Percentiles rank a stretch among this genome's conserved stretches.
These are phyloP conservation scores for Aureobasidium sp. DNA, from an alignment of 2,329 filamentous ascomycete species.

Conservation along the genomic window DNA sequence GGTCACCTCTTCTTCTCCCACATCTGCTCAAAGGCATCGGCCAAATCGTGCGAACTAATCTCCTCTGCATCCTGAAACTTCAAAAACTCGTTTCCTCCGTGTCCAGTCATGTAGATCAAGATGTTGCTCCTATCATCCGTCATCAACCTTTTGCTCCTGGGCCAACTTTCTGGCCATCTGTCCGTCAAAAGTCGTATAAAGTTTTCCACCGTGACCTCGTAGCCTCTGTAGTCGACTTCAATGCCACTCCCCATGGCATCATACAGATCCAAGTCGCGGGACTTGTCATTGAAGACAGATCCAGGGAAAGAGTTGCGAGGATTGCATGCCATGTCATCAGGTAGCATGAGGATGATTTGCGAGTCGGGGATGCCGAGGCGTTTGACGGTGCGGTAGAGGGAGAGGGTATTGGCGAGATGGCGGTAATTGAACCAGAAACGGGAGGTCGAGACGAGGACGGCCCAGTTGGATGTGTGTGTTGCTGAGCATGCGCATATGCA, in stretches of 20 bases:
- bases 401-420: conserved; percentile 94
- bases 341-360: conserved; percentile 99
- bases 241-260: conserved; percentile 62
- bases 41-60: conserved; percentile 90
- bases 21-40: conserved; percentile 98
- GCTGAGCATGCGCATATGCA: conserved; percentile 38
- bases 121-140: conserved; percentile 97
- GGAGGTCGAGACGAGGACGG: conserved; percentile 94
- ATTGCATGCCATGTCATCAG: conserved; percentile 99
- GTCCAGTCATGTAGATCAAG: conserved; percentile 97
- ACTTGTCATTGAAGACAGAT: conserved; percentile 96
- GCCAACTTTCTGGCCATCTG: conserved; percentile 88
- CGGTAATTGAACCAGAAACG: conserved; percentile 99
- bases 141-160: conserved; percentile 82
- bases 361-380: conserved; percentile 95
- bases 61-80: conserved; percentile 99
- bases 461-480: conserved; percentile 97
- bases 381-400: conserved; percentile 96
- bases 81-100: conserved; percentile 93
- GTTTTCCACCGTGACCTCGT: conserved; percentile 98
- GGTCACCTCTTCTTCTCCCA: conserved; percentile 89
- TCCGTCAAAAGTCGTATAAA: conserved; percentile 95
- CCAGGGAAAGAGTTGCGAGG: conserved; percentile 96
- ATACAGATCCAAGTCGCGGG: conserved; percentile 90
- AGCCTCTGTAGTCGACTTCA: conserved; percentile 95